Percentiles rank a stretch among this genome's conserved stretches.
Evolutionary conservation across 1,284 basidiomycete genomes (phyloP).

Genomic region (Ceratorhiza oryzae-sativae): DNA sequence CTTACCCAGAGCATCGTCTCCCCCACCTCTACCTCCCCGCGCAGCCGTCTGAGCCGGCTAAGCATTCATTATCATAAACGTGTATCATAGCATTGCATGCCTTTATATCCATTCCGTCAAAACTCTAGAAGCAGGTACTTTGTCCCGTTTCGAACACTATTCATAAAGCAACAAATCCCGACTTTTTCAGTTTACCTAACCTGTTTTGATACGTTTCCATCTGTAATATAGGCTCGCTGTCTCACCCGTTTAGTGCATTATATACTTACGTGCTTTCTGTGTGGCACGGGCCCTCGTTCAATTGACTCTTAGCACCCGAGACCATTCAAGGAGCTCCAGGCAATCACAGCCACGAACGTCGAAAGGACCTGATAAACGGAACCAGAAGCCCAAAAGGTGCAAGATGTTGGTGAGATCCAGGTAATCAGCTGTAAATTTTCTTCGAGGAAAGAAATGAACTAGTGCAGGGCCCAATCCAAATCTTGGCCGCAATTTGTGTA

Average conservation of each 20-base stretch:
- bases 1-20: constrained; percentile 3
- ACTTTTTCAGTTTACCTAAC: not conserved
- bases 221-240: constrained; percentile 8
- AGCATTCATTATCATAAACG: not conserved
- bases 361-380: too few species aligned
- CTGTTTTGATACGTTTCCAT: constrained; percentile 6
- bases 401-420: too few species aligned
- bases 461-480: too few species aligned
- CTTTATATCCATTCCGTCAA: not conserved
- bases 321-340: too few species aligned
- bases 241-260: not conserved
- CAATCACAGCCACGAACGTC: too few species aligned
- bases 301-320: not conserved
- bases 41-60: constrained; percentile 24
- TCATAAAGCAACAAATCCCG: not conserved
- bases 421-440: too few species aligned
- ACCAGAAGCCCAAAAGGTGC: too few species aligned
- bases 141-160: not conserved
- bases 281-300: not conserved
- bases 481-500: too few species aligned
- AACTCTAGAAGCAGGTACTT: not conserved
- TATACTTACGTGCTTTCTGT: not conserved
- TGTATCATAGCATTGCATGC: constrained; percentile 12
- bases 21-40: constrained; percentile 31
- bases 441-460: too few species aligned